Evolutionary conservation across 176 grass and related monocot species (phyloP), one percentile per base, ranked within the genome.

Genomic region (Panicum miliaceum): DNA sequence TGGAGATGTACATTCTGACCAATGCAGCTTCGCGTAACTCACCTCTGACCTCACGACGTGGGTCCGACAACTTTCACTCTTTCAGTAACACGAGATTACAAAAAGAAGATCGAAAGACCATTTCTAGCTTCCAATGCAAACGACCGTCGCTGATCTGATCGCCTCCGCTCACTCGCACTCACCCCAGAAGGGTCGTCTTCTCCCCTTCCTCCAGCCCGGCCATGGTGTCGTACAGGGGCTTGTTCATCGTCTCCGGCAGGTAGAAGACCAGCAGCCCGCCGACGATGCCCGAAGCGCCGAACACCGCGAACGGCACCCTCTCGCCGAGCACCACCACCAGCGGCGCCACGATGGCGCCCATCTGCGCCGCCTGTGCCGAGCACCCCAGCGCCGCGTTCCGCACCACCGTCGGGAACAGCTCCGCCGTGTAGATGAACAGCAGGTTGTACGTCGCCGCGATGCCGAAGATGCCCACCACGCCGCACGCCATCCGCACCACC

Each of bases 351-450:
- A 95, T 92, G 19, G 91, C 96, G 0, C 93, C 93, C 85, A 98
- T 85, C 85, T 94, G 91, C 23, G 80, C 7, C 11, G 87, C 89
- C 57, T 94, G 89, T 46, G 63, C 36, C 22, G 84, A 73, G 76
- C 87, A 98, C 1, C 96, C 96, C 3, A 94, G 78, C 11, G 89
- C 91, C 4, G 83, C 89, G 52, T 93, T 94, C 51, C 96, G 79
- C 66, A 98, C 96, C 61, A 87, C 87, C 15, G 96, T 98, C 5
- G 96, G 96, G 84, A 98, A 94, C 41, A 98, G 88, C 89, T 98
- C 96, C 5, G 87, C 75, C 12, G 93, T 89, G 85, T 92, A 98
- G 32, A 98, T 90, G 54, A 92, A 90, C 46, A 98, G 20, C 63
- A 95, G 68, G 82, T 94, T 98, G 73, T 94, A 95, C 29, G 96